Evolutionary conservation across 352 stramenopile species (phyloP).

Genomic region (Phytopythium cucurbitacearum): DNA sequence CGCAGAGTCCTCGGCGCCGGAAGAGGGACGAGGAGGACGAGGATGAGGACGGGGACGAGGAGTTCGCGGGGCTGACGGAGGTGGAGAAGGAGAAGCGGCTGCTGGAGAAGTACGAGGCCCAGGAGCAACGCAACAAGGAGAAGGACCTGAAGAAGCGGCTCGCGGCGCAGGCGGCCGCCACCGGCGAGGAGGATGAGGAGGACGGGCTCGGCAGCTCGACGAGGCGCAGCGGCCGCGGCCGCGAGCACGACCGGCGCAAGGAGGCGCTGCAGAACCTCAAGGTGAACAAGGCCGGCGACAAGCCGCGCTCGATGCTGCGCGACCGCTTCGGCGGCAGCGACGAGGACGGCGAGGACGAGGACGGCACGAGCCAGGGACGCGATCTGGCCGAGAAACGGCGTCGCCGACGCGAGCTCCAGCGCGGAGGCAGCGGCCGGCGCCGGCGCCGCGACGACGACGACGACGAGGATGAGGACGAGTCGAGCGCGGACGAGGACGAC

Average conservation of each 20-base stretch:
- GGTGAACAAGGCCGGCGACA: conserved; percentile 71
- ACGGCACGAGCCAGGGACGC: conserved; percentile 23
- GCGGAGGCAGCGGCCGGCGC: conserved; percentile 26
- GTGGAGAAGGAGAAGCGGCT: conserved; percentile 86
- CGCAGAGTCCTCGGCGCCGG: too few relatives aligned
- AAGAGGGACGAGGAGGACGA: conserved; percentile 26
- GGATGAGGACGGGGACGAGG: conserved; percentile 46
- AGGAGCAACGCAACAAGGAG: conserved; percentile 81
- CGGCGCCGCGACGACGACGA: conserved; percentile 24
- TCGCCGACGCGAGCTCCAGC: conserved; percentile 67
- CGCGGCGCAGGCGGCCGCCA: conserved; percentile 34
- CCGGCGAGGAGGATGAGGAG: conserved; percentile 31
- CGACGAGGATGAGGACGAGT: conserved; percentile 41
- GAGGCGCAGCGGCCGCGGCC: conserved; percentile 48
- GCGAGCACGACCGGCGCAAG: conserved; percentile 72
- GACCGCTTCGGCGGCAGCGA: conserved; percentile 65
- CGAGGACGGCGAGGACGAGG: conserved; percentile 39
- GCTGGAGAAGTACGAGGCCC: conserved; percentile 83
- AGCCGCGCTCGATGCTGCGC: conserved; percentile 72
- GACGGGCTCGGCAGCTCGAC: conserved; percentile 39
- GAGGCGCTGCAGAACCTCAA: conserved; percentile 77
- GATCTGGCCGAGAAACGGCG: conserved; percentile 75
- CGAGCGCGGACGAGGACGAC: conserved; percentile 14
- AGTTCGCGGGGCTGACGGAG: conserved; percentile 70
- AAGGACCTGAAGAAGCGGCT: conserved; percentile 78